Conservation (phyloP, 352 stramenopile species). For the Phytopythium aichiense region DNA sequence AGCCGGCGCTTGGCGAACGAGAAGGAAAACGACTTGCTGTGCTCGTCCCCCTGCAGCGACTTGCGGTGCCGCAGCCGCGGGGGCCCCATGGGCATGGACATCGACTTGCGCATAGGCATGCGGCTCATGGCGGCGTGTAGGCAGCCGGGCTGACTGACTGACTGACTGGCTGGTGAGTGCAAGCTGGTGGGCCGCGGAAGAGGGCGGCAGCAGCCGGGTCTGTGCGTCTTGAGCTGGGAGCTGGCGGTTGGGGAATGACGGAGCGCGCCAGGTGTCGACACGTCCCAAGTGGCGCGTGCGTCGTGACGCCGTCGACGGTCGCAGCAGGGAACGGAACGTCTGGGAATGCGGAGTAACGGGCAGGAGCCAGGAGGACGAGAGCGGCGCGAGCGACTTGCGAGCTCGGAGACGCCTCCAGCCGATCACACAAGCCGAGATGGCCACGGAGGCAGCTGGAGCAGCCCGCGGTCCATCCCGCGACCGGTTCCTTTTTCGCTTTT, state of each 20-base stretch:
- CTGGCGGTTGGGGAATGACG: neutral
- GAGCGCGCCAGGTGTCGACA: neutral
- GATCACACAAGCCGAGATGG: constrained; percentile 1
- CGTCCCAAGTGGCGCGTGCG: neutral
- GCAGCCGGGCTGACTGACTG: neutral
- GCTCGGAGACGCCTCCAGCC: neutral
- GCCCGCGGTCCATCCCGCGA: neutral
- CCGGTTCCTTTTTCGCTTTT: neutral
- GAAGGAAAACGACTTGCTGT: constrained; percentile 28
- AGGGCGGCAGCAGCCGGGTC: neutral
- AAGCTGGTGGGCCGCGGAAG: neutral
- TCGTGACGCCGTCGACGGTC: neutral
- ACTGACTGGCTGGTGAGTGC: neutral
- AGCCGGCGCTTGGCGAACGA: constrained; percentile 41
- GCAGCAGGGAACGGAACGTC: too few species aligned
- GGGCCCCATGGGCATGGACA: constrained; percentile 30
- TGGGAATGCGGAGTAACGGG: neutral
- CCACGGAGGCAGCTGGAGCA: neutral
- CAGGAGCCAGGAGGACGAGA: neutral
- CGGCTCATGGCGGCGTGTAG: neutral
- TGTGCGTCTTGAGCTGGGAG: too few species aligned
- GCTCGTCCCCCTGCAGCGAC: constrained; percentile 31
- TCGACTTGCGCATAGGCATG: constrained; percentile 28
- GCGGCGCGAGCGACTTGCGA: neutral
- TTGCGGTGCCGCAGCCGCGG: constrained; percentile 33